Evolutionary conservation across 345 rosid species (phyloP), one percentile per base, ranked within the genome.

Genomic region (Euphorbia peplus): DNA sequence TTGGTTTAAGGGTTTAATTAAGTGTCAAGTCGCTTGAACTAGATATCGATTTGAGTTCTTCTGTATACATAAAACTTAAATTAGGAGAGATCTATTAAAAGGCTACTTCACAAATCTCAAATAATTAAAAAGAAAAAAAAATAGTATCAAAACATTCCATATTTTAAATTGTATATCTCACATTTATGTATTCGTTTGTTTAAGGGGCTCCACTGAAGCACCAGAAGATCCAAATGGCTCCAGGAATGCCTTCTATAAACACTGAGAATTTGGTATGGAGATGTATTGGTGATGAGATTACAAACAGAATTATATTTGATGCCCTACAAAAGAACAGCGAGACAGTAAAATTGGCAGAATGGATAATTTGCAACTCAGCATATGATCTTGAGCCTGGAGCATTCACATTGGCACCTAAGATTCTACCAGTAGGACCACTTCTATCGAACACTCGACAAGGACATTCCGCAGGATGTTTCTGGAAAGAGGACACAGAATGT

Each of bases 301-400:
- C 65, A 55, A 30, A 76, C 48, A 28, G 4, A 25, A 2, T 3
- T 67, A 44, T 44, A 44, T 14, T 76, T 67, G 3, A 56, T 56
- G 52, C 21, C 25, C n/a, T 9, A 10, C 0, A 39, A 35, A 21
- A 61, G 60, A 63, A 54, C 10, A 55, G 12, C 1, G 16, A 57
- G 59, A 16, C 42, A n/a, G 42, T 28, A 39, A 16, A 13, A 39
- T 39, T 72, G 28, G 28, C 63, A 32, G 63, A 72, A 0, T 58
- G 73, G 72, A 21, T 44, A 28, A 16, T 76, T 0, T 72, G 76
- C 52, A 76, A 76, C 64, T 76, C 80, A 19, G 19, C 29, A 19
- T 39, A 68, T 63, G 80, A 67, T 5, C 66, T 72, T 8, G 73
- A 72, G 70, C 56, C 56, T 35, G 76, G 25, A 32, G 73, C 70